Conservation (phyloP, 2,329 filamentous ascomycete genomes). For the Hypoxylon sp. region DNA sequence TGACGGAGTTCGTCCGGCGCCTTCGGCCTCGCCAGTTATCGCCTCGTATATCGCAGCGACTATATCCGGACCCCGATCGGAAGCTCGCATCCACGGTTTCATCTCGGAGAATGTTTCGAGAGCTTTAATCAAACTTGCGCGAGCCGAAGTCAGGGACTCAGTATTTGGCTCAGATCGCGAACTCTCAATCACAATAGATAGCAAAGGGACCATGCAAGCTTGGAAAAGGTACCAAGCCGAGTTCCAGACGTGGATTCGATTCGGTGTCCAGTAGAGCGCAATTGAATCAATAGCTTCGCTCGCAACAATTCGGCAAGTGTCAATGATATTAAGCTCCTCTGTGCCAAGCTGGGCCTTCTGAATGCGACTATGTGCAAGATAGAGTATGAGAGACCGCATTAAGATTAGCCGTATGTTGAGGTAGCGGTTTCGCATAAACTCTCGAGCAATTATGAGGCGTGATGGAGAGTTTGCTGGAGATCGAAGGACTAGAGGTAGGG, state of each 20-base stretch:
- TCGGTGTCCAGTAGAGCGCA: constrained; percentile 41
- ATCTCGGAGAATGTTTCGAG: constrained; percentile 41
- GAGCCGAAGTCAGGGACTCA: constrained; percentile 26
- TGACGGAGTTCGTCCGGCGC: constrained; percentile 36
- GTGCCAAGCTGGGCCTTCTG: constrained; percentile 31
- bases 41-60: constrained; percentile 40
- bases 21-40: constrained; percentile 37
- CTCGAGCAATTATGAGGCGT: constrained; percentile 37
- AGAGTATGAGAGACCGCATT: constrained; percentile 41
- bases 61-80: constrained; percentile 38
- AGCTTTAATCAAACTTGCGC: constrained; percentile 38
- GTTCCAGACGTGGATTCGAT: constrained; percentile 43
- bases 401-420: constrained; percentile 40
- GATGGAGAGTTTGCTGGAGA: constrained; percentile 36
- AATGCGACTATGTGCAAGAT: constrained; percentile 35
- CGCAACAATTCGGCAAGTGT: constrained; percentile 30
- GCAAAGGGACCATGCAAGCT: constrained; percentile 40
- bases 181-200: constrained; percentile 36
- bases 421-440: constrained; percentile 44
- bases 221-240: constrained; percentile 44
- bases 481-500: constrained; percentile 32
- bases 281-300: constrained; percentile 41
- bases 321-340: constrained; percentile 36
- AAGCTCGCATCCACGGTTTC: constrained; percentile 43
- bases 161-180: constrained; percentile 32